These are phyloP conservation scores for Proliferodiscus dingleyae DNA, from an alignment of 2,329 filamentous ascomycete genomes.

Conservation along the genomic window DNA sequence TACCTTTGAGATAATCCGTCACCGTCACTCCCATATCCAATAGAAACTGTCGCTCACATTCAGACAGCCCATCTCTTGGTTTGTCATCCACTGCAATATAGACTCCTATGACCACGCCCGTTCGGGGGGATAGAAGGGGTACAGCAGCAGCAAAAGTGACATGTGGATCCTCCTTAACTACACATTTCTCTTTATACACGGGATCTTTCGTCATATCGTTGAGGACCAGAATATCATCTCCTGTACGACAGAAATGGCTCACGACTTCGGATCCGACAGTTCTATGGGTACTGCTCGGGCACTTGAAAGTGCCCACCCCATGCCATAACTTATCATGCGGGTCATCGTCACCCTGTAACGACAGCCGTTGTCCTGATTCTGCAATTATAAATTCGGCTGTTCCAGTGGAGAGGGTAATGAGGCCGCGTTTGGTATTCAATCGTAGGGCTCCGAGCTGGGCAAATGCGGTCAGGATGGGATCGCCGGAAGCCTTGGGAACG, in stretches of 20 bases:
- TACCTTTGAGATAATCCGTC: constrained; percentile 58
- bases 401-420: constrained; percentile 36
- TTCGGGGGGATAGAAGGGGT: constrained; percentile 51
- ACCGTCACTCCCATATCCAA: constrained; percentile 51
- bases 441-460: constrained; percentile 47
- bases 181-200: constrained; percentile 33
- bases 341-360: constrained; percentile 26
- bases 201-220: constrained; percentile 37
- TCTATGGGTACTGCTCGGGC: constrained; percentile 6
- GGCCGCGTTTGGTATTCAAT: constrained; percentile 41
- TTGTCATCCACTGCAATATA: constrained; percentile 55
- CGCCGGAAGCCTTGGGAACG: constrained; percentile 23
- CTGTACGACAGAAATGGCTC: constrained; percentile 15
- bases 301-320: constrained; percentile 19
- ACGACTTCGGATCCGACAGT: constrained; percentile 17
- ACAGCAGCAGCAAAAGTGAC: constrained; percentile 53
- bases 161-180: constrained; percentile 32
- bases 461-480: constrained; percentile 40
- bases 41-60: constrained; percentile 48
- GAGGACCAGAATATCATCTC: constrained; percentile 27
- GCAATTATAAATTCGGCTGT: constrained; percentile 25
- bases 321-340: constrained; percentile 28
- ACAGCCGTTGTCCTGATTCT: constrained; percentile 23
- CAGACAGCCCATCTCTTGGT: constrained; percentile 46
- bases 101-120: constrained; percentile 53